Conservation (phyloP, 2,329 filamentous ascomycete species). For the Ophiobolus disseminans region DNA sequence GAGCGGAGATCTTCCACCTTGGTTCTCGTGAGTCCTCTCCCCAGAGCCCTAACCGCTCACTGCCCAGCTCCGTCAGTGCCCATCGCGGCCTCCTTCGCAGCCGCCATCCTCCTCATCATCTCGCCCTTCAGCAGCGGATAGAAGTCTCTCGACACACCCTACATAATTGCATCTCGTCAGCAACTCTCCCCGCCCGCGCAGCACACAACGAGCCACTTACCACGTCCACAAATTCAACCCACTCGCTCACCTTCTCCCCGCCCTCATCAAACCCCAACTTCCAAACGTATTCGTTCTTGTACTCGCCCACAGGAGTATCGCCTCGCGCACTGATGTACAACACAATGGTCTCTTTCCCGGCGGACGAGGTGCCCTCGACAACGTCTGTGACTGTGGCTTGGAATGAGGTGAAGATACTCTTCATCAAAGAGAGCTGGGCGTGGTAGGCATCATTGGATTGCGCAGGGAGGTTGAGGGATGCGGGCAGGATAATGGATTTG, state of each 20-base stretch:
- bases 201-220: background rate
- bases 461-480: conserved; percentile 27
- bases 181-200: background rate
- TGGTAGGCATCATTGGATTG: conserved; percentile 31
- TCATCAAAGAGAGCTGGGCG: conserved; percentile 30
- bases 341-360: conserved; percentile 29
- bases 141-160: conserved; percentile 36
- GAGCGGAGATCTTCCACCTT: no score
- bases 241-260: conserved; percentile 22
- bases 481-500: conserved; percentile 36
- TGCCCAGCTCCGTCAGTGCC: background rate
- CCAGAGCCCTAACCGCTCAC: no score
- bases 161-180: background rate
- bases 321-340: conserved; percentile 43
- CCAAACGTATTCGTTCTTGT: conserved; percentile 41
- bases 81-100: background rate
- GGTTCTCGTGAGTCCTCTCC: no score
- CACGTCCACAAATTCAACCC: conserved; percentile 40
- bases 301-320: conserved; percentile 35
- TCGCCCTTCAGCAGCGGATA: conserved; percentile 33
- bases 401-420: conserved; percentile 42
- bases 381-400: conserved; percentile 37
- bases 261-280: conserved; percentile 27
- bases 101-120: conserved; percentile 12
- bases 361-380: conserved; percentile 33